These are phyloP conservation scores for Sordariomycetes sp. DNA, from an alignment of 2,329 filamentous ascomycete species.

Conservation along the genomic window DNA sequence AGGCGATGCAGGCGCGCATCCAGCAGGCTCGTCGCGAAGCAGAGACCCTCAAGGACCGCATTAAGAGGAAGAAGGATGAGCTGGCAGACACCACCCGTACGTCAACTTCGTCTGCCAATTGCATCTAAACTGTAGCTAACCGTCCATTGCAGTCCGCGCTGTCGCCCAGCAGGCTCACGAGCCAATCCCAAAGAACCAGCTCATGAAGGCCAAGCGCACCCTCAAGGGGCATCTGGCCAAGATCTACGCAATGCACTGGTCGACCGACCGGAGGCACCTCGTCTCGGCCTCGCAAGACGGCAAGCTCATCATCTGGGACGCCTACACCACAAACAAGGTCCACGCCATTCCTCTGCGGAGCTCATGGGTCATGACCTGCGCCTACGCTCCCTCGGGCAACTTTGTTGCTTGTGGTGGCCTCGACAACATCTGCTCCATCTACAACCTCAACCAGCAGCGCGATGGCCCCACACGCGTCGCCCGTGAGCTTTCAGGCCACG, in stretches of 20 bases:
- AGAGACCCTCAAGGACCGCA: slow-evolving; percentile 93
- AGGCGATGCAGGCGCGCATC: slow-evolving; percentile 87
- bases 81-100: slow-evolving; percentile 94
- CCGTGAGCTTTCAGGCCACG: slow-evolving; percentile 91
- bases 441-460: slow-evolving; percentile 89
- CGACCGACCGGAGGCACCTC: slow-evolving; percentile 91
- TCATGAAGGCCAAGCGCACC: slow-evolving; percentile 96
- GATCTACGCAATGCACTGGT: slow-evolving; percentile 99
- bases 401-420: slow-evolving; percentile 97
- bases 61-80: slow-evolving; percentile 99
- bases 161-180: slow-evolving; percentile 91
- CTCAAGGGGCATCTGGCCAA: slow-evolving; percentile 97
- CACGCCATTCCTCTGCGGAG: slow-evolving; percentile 95
- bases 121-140: not conserved
- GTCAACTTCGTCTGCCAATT: slow-evolving; percentile 31
- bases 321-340: slow-evolving; percentile 99
- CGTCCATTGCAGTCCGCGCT: slow-evolving; percentile 62
- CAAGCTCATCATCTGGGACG: slow-evolving; percentile 99
- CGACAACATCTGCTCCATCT: slow-evolving; percentile 99
- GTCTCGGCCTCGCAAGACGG: slow-evolving; percentile 98
- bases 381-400: slow-evolving; percentile 95
- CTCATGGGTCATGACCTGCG: slow-evolving; percentile 99
- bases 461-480: slow-evolving; percentile 97
- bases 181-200: slow-evolving; percentile 75
- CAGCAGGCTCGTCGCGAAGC: slow-evolving; percentile 92